Base-by-base conservation (phyloP, 768 basidiomycete species). In the Kwoniella heveanensis region DNA sequence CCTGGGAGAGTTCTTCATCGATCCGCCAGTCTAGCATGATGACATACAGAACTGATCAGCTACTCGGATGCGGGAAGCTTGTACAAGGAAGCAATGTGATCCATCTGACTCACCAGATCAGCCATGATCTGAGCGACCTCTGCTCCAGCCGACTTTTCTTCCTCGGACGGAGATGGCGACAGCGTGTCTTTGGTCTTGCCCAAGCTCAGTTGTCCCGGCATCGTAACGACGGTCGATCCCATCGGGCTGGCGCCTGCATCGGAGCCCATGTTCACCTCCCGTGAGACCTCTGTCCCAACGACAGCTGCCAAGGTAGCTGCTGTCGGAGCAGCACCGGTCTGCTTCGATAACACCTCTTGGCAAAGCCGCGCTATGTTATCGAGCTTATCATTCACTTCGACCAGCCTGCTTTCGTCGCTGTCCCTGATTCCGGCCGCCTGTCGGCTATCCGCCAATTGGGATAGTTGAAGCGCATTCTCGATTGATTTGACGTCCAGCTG, bases 41-140 rank as follows among this genome's bases (percentile, higher is more conserved):
- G 19, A 29, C 13, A 49, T 17, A 47, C 27, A 1, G 5, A 17
- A 13, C 13, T 24, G 22, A 24, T 49, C 48, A 49, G 48, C 52
- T 21, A 2, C 27, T 54, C 10, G n/a, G 13, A 36, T 6, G 13
- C 32, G 32, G 7, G 32, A 36, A 36, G 32, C 32, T 36, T n/a
- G n/a, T n/a, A n/a, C n/a, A n/a, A n/a, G n/a, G n/a, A n/a, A n/a
- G n/a, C n/a, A n/a, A n/a, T n/a, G n/a, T 36, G 7, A 36, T 36
- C 32, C 32, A 7, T 6, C 13, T 36, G 37, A 69, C 74, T 66
- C 49, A 76, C 74, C 26, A 73, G 53, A 47, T 72, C 71, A 27
- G 71, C 67, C 74, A 76, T 76, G 53, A 76, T 76, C 27, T 73
- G 65, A 24, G 74, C 74, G 7, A 76, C 74, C 63, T 76, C 74